These are phyloP conservation scores for Botrytis byssoidea DNA, from an alignment of 2,329 filamentous ascomycete genomes.

Conservation along the genomic window DNA sequence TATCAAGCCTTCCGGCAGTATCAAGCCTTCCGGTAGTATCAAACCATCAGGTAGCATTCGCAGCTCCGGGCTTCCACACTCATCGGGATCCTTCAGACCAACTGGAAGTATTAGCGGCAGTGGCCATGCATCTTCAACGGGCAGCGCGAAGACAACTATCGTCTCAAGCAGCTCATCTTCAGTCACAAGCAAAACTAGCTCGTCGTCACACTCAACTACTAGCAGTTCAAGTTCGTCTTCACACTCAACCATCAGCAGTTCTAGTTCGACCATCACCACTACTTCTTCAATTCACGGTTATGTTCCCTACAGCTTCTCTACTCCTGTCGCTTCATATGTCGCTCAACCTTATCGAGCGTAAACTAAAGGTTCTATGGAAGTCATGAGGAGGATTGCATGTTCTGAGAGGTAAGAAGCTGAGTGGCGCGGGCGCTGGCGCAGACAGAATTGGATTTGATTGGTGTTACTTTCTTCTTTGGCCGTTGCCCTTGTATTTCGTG, in stretches of 20 bases:
- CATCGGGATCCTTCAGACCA: conserved; percentile 1
- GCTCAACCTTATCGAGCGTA: conserved; percentile 4
- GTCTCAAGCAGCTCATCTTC: neutral
- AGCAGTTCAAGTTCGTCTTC: neutral
- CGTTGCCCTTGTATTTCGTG: conserved; percentile 8
- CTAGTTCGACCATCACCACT: conserved; percentile 8
- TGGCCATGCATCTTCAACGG: neutral
- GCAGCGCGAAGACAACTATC: neutral
- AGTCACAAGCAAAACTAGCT: neutral
- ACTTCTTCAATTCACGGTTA: conserved; percentile 3
- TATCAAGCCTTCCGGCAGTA: neutral
- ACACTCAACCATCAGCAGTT: neutral
- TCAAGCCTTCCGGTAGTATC: neutral
- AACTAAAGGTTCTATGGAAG: neutral
- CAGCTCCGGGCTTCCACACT: neutral
- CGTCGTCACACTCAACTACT: neutral
- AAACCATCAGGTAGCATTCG: neutral
- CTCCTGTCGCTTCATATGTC: conserved; percentile 11
- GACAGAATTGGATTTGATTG: neutral
- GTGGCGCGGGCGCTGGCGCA: neutral
- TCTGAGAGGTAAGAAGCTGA: neutral
- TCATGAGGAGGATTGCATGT: neutral
- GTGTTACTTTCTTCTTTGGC: neutral
- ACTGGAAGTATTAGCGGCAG: neutral
- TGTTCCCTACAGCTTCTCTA: conserved; percentile 14